phyloP scores from a whole-genome alignment of 2,329 filamentous ascomycete species.

The Lasiodiplodia sp. region DNA sequence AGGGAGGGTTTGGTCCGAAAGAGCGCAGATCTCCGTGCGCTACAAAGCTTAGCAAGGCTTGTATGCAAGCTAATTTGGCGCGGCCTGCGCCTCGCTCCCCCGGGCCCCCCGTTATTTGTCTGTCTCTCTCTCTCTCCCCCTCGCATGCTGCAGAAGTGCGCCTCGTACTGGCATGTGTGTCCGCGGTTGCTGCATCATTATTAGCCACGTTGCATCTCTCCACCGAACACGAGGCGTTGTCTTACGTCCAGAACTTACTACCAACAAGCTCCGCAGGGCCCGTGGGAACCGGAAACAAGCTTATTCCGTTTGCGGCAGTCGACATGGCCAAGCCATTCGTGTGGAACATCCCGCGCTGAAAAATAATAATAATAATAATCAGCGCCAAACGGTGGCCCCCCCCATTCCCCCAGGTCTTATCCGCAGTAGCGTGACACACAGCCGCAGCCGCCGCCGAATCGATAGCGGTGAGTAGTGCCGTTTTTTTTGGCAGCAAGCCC shows the following conservation, averaged over 20 bases:
- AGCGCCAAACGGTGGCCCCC: not conserved
- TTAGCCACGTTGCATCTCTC: not conserved
- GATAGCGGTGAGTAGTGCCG: too few relatives aligned
- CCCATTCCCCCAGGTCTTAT: not conserved
- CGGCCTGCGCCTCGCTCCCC: too few relatives aligned
- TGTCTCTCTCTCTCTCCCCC: not conserved
- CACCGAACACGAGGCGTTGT: conserved; percentile 4
- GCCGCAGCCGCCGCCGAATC: too few relatives aligned
- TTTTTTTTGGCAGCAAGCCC: too few relatives aligned
- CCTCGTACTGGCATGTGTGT: too few relatives aligned
- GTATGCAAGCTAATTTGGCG: not conserved
- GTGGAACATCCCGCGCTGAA: not conserved
- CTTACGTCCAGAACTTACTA: not conserved
- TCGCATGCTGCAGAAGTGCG: too few relatives aligned
- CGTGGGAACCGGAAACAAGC: not conserved
- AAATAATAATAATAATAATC: not conserved
- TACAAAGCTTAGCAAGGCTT: conserved; percentile 19
- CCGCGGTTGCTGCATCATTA: not conserved
- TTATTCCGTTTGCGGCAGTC: not conserved
- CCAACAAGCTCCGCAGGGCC: not conserved
- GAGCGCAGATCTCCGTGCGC: conserved; percentile 6
- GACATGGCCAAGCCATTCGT: not conserved
- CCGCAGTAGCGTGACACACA: not conserved
- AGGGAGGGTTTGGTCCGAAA: not conserved
- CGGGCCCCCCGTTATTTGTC: not conserved